Conservation (phyloP, 768 basidiomycete species). For the Pholiota molesta region DNA sequence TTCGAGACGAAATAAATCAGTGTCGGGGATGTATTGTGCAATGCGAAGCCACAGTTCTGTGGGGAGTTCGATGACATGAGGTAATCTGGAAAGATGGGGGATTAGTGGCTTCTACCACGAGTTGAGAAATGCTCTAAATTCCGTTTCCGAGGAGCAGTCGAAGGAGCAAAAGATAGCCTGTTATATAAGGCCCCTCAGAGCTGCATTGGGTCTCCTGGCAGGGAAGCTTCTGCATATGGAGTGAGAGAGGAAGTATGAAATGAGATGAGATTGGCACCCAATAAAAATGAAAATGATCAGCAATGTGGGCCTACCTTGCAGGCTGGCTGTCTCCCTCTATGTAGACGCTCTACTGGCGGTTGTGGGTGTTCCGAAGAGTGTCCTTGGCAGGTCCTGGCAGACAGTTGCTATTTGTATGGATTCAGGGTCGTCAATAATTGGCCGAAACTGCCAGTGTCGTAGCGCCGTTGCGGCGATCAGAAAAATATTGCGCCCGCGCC, state of each 20-base stretch:
- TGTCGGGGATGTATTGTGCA: constrained; percentile 21
- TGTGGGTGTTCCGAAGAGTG: neutral
- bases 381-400: neutral
- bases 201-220: neutral
- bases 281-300: neutral
- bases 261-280: neutral
- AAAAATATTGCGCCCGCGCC: constrained; percentile 10
- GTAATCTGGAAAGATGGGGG: neutral
- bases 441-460: neutral
- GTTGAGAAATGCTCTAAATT: neutral
- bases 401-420: neutral
- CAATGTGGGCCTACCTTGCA: neutral
- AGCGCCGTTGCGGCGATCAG: constrained; percentile 12
- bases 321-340: neutral
- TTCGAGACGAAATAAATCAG: constrained; percentile 15
- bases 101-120: neutral
- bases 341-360: neutral
- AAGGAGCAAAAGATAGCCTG: neutral
- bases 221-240: neutral
- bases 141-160: constrained; percentile 1
- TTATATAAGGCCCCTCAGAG: constrained; percentile 2
- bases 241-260: neutral
- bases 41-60: constrained; percentile 28
- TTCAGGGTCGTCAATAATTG: neutral
- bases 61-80: constrained; percentile 18